Evolutionary conservation across 805 yeast genomes (phyloP), one percentile per base, ranked within the genome.

Genomic region (Saturnispora ahearnii): DNA sequence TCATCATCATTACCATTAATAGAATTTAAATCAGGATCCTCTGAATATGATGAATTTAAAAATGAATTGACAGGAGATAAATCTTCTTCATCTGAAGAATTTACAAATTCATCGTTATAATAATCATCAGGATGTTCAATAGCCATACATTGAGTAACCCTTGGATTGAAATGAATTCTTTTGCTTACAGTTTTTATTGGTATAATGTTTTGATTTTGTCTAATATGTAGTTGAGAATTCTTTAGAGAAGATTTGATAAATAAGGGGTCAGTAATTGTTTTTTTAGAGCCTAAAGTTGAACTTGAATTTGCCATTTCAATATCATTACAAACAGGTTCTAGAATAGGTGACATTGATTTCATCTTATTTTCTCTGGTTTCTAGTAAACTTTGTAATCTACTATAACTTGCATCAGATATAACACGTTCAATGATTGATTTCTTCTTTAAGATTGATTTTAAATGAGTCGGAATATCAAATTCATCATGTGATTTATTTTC

Each of bases 131-230:
- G 34, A 11, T 61, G 61, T 51, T 76, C 80, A 10, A 90, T 63
- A 0, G 96, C 90, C 54, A 87, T 81, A 66, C 99, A 93, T 66
- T 93, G 99, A 64, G 88, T 90, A 31, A 93, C 99, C 48, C 89
- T 80, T 62, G 88, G 95, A 64, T 84, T 93, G 69, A 93, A 93
- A 66, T 90, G 98, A 53, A 93, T 90, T 58, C 78, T 95, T 53
- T 95, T 49, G 49, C 15, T 36, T 8, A 18, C 40, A 22, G 13
- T 40, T 28, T 36, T 13, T 36, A 22, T 18, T 12, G 21, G 21
- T 18, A 36, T 18, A 22, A 22, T 56, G 26, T 36, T 29, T 13
- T 44, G 29, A 43, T 48, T 24, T 45, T 52, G 51, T 28, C 37
- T 49, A 9, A 50, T 52, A 26, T 48, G 46, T 26, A 48, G n/a